These are phyloP conservation scores for Xylaria polymorpha DNA, from an alignment of 2,329 filamentous ascomycete genomes.

Conservation along the genomic window DNA sequence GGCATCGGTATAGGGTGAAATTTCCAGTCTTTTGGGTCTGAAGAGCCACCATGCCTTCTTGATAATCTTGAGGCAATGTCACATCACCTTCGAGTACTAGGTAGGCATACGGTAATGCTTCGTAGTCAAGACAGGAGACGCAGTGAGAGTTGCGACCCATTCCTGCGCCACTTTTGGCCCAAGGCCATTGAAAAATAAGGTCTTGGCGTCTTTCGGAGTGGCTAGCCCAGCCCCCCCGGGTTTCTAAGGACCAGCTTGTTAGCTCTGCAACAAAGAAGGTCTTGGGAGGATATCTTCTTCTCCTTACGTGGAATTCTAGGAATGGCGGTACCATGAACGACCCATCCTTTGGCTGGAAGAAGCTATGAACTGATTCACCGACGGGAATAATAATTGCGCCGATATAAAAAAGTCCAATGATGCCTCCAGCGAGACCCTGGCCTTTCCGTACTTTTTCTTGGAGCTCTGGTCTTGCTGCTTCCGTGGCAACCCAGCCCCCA, in stretches of 20 bases:
- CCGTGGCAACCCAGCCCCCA: slow-evolving; percentile 51
- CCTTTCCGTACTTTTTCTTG: slow-evolving; percentile 42
- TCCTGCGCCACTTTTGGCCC: slow-evolving; percentile 41
- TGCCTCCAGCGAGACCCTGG: slow-evolving; percentile 38
- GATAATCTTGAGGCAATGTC: slow-evolving; percentile 48
- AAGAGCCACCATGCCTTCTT: slow-evolving; percentile 48
- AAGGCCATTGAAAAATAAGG: slow-evolving; percentile 49
- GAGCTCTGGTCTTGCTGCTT: slow-evolving; percentile 47
- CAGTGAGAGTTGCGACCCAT: slow-evolving; percentile 45
- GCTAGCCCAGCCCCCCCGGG: slow-evolving; percentile 40
- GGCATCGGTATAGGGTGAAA: slow-evolving; percentile 43
- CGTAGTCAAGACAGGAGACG: slow-evolving; percentile 44
- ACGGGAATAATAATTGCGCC: slow-evolving; percentile 49
- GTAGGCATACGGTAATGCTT: slow-evolving; percentile 50
- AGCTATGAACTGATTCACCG: slow-evolving; percentile 48
- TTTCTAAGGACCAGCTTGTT: slow-evolving; percentile 30
- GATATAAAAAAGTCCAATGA: slow-evolving; percentile 49
- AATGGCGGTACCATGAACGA: slow-evolving; percentile 42
- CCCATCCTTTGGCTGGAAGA: slow-evolving; percentile 49
- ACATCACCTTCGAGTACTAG: slow-evolving; percentile 48
- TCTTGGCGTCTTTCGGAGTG: slow-evolving; percentile 42
- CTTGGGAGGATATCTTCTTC: too few species aligned
- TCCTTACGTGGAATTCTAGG: slow-evolving; percentile 45
- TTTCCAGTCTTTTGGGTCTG: slow-evolving; percentile 44
- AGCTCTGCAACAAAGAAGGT: neutral